Base-by-base conservation (phyloP, 176 grass and related monocot species). In the Melocanna baccifera region DNA sequence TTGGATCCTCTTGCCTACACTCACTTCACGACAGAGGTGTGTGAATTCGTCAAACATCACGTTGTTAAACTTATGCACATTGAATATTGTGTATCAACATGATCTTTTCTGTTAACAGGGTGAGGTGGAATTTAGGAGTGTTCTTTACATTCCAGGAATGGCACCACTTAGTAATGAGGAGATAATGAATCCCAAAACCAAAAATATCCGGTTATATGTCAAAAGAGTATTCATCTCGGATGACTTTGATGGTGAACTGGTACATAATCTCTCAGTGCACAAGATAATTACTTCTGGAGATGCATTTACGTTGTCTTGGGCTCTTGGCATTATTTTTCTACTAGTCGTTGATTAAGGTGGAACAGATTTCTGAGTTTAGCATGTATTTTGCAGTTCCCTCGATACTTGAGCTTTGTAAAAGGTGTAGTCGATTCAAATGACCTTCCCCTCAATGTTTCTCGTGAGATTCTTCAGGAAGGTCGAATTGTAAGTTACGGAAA, bases 81-180 rank as follows among this genome's bases (percentile, higher is more conserved):
- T 79, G 43, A 46, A 67, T 59, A 75, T 42, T 12, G 28, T 76
- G 10, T 18, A 75, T 48, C n/a, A 23, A 85, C 10, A 32, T 79
- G 42, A 68, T 71, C 8, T 78, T 53, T 88, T 39, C 50, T 81
- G 19, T 87, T 18, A 78, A 72, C 84, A 93, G 91, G 94, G 91
- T 26, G 91, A 97, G 65, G 94, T 97, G 69, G 94, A 97, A 90
- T 97, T 93, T 75, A 91, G 91, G 76, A 91, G 91, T 39, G 87
- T 93, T 80, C 89, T 97, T 73, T 97, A 91, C 75, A 71, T 97
- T 76, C 94, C 91, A 26, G 91, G 94, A 80, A 97, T 91, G 94
- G 85, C 91, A 25, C 91, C 91, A 32, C 88, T 97, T 71, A 97
- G 86, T 71, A 93, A 93, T 64, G 94, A 93, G 62, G 94, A 97